Percentiles rank a stretch among this genome's conserved stretches.
phyloP scores from a whole-genome alignment of 345 rosid genomes.

The Brassica juncea region DNA sequence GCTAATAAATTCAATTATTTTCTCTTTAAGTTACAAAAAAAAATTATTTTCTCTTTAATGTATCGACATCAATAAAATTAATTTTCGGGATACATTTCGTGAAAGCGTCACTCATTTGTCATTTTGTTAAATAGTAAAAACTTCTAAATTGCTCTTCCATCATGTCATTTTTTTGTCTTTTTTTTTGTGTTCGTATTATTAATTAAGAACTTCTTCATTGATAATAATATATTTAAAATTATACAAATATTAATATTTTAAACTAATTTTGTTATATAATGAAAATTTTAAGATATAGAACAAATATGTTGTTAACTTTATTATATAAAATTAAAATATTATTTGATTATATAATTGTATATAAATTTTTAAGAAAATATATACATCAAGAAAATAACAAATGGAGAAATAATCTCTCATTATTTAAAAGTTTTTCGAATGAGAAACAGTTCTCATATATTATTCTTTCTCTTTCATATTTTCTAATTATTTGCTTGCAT shows the following conservation, averaged over 20 bases:
- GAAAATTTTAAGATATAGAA: no score
- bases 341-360: no score
- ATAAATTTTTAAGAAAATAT: no score
- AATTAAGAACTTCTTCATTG: neutral
- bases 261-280: no score
- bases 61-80: neutral
- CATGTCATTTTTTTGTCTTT: neutral
- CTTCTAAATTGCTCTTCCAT: neutral
- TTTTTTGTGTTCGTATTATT: neutral
- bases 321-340: neutral
- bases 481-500: no score
- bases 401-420: neutral
- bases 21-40: neutral
- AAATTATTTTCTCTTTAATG: neutral
- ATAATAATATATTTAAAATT: no score
- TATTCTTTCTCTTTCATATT: no score
- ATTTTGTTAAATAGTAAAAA: neutral
- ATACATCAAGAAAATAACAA: no score
- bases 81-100: neutral
- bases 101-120: neutral
- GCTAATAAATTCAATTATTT: conserved; percentile 14
- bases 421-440: neutral
- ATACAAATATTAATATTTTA: no score
- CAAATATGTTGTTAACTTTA: neutral
- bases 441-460: neutral